Evolutionary conservation across 345 rosid genomes (phyloP).

Genomic region (Moricandia moricandioides): DNA sequence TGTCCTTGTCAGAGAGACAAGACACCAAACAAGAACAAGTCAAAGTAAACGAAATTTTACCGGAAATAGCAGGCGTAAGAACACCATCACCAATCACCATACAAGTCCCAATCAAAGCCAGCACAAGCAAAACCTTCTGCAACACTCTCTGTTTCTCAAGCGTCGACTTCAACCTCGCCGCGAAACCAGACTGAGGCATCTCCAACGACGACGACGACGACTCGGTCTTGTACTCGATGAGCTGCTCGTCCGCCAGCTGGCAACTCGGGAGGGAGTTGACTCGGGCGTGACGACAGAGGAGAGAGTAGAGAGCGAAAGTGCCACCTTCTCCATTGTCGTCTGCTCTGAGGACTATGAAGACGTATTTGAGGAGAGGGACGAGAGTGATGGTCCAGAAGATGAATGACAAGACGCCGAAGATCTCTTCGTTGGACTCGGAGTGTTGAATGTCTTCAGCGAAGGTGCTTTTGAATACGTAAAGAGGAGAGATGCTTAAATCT

Average conservation of each 20-base stretch:
- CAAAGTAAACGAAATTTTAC: slow-evolving; percentile 35
- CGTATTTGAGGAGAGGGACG: slow-evolving; percentile 81
- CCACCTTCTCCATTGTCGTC: slow-evolving; percentile 97
- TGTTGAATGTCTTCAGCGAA: slow-evolving; percentile 75
- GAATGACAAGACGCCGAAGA: slow-evolving; percentile 82
- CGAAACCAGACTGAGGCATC: slow-evolving; percentile 44
- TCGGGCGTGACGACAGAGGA: slow-evolving; percentile 84
- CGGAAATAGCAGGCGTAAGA: slow-evolving; percentile 84
- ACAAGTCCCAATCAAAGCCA: slow-evolving; percentile 89
- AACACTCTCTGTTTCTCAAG: slow-evolving; percentile 64
- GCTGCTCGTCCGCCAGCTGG: slow-evolving; percentile 77
- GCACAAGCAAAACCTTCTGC: slow-evolving; percentile 70
- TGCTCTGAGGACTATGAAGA: slow-evolving; percentile 73
- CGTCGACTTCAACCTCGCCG: slow-evolving; percentile 56
- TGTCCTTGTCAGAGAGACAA: neutral
- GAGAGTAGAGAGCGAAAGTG: slow-evolving; percentile 85
- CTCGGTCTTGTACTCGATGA: slow-evolving; percentile 60
- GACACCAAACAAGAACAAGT: neutral
- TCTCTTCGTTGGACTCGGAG: slow-evolving; percentile 83
- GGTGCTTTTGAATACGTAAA: slow-evolving; percentile 79
- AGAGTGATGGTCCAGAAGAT: slow-evolving; percentile 88
- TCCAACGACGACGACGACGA: slow-evolving; percentile 4
- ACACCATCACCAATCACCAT: slow-evolving; percentile 98
- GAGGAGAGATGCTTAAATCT: slow-evolving; percentile 82
- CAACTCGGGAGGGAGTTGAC: slow-evolving; percentile 77